Evolutionary conservation across 441 rosid species (phyloP).

Genomic region (Erodium moschatum): DNA sequence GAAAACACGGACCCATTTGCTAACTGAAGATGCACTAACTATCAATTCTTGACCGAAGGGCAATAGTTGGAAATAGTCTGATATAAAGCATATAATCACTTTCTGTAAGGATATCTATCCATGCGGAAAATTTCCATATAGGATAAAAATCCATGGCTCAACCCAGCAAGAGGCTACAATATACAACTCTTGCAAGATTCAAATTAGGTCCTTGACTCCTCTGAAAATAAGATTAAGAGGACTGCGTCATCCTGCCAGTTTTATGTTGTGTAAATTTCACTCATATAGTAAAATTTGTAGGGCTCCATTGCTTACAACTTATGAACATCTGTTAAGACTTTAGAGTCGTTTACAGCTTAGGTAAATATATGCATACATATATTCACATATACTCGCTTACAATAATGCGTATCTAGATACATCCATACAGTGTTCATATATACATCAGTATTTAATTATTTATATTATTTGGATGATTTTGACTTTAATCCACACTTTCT

Average conservation of each 20-base stretch:
- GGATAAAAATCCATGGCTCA: background rate
- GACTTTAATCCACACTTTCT: slow-evolving; percentile 11
- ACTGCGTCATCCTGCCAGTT: background rate
- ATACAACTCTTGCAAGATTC: background rate
- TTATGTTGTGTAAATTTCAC: background rate
- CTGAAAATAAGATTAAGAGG: background rate
- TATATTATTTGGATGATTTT: background rate
- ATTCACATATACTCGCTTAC: too few species aligned
- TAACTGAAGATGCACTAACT: background rate
- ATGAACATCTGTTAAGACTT: background rate
- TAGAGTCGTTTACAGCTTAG: background rate
- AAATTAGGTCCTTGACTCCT: background rate
- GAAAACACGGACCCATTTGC: background rate
- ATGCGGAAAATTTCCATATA: too few species aligned
- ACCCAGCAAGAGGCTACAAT: background rate
- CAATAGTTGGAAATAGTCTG: background rate
- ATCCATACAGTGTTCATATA: background rate
- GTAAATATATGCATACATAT: background rate
- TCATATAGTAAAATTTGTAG: background rate
- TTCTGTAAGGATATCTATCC: background rate
- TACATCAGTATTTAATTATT: background rate
- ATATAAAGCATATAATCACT: background rate
- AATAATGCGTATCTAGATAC: background rate
- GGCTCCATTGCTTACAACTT: background rate
- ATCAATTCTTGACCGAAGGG: background rate